Conservation (phyloP, 129 eudicot species). For the Flaveria robusta region DNA sequence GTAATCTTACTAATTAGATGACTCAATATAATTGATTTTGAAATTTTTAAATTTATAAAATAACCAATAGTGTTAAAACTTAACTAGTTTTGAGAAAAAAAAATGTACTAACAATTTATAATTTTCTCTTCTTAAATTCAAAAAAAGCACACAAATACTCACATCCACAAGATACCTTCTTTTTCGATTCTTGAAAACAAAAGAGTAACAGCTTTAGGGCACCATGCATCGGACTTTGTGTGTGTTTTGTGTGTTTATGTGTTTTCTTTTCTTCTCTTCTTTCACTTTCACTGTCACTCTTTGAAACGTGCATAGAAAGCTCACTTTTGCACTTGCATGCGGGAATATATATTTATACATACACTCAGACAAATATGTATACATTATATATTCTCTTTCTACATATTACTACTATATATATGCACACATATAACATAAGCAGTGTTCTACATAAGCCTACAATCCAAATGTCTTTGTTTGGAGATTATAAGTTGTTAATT, state of each 20-base stretch:
- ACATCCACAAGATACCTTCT: conserved; percentile 10
- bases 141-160: not conserved
- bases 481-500: conserved; percentile 7
- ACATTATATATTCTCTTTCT: not conserved
- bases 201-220: conserved; percentile 35
- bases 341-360: conserved; percentile 31
- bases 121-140: not conserved
- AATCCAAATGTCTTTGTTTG: conserved; percentile 8
- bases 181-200: conserved; percentile 28
- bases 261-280: conserved; percentile 33
- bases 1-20: too few species aligned
- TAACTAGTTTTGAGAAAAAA: not conserved
- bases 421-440: conserved; percentile 12
- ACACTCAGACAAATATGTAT: not conserved
- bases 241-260: conserved; percentile 26
- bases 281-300: conserved; percentile 43
- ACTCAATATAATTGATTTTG: too few species aligned
- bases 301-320: conserved; percentile 40
- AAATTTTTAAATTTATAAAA: too few species aligned
- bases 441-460: not conserved
- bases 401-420: conserved; percentile 14
- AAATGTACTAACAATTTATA: not conserved
- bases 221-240: conserved; percentile 35
- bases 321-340: conserved; percentile 45
- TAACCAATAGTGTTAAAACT: not conserved